phyloP scores from a whole-genome alignment of 2,329 filamentous ascomycete genomes.

The Aspergillus ochraceoroseus region DNA sequence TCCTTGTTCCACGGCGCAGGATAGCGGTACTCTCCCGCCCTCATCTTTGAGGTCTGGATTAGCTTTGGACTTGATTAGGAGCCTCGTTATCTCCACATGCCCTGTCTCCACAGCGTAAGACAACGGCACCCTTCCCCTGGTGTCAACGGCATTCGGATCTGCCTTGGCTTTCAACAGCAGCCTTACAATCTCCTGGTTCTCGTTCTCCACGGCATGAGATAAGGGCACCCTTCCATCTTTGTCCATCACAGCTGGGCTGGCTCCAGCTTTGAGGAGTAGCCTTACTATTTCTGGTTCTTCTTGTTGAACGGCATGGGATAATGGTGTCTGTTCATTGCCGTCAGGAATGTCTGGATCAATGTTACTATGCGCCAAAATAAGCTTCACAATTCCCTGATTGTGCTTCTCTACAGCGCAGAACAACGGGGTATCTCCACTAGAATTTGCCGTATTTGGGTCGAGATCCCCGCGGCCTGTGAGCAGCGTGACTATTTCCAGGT shows the following conservation, averaged over 20 bases:
- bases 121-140: constrained; percentile 14
- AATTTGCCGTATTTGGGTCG: constrained; percentile 15
- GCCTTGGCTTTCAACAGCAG: constrained; percentile 18
- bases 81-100: constrained; percentile 15
- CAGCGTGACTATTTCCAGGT: constrained; percentile 14
- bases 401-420: constrained; percentile 16
- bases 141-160: constrained; percentile 15
- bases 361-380: constrained; percentile 16
- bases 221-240: constrained; percentile 16
- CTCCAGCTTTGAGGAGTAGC: constrained; percentile 16
- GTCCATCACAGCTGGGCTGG: constrained; percentile 17
- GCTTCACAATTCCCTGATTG: constrained; percentile 13
- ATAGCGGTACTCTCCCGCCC: constrained; percentile 16
- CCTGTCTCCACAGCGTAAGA: constrained; percentile 19
- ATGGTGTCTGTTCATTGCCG: constrained; percentile 15
- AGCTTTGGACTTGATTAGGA: constrained; percentile 20
- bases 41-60: constrained; percentile 15
- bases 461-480: constrained; percentile 16
- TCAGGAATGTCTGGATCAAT: constrained; percentile 18
- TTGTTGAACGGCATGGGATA: constrained; percentile 19
- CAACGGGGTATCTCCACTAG: constrained; percentile 18
- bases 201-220: constrained; percentile 20
- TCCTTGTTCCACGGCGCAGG: constrained; percentile 18
- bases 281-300: constrained; percentile 15
- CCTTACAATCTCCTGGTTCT: constrained; percentile 21